phyloP scores from a whole-genome alignment of 495 filamentous ascomycete genomes.

The Pseudotulostoma volvatum region DNA sequence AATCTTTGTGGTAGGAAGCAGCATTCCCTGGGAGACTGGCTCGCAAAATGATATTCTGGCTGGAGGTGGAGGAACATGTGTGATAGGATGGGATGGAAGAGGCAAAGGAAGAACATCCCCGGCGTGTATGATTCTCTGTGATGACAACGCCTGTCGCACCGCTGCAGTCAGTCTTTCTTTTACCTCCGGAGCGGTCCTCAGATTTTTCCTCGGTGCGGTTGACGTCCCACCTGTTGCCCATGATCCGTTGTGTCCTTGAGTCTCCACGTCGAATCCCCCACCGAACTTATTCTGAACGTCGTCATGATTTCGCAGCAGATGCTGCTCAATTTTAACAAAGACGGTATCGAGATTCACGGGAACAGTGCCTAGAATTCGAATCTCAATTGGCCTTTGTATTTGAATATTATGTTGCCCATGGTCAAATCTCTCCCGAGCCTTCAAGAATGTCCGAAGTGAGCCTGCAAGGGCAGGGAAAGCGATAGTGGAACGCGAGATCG shows the following conservation, averaged over 20 bases:
- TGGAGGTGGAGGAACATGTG: slow-evolving; percentile 66
- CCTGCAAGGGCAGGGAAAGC: slow-evolving; percentile 68
- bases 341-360: slow-evolving; percentile 67
- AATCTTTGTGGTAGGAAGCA: slow-evolving; percentile 53
- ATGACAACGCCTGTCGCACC: slow-evolving; percentile 55
- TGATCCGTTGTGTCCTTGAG: slow-evolving; percentile 21
- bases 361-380: slow-evolving; percentile 63
- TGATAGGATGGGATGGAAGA: slow-evolving; percentile 74
- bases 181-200: slow-evolving; percentile 24
- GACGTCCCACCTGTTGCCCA: slow-evolving; percentile 23
- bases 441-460: slow-evolving; percentile 60
- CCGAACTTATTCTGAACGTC: slow-evolving; percentile 47
- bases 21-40: slow-evolving; percentile 69
- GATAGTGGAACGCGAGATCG: slow-evolving; percentile 60
- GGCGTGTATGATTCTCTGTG: slow-evolving; percentile 59
- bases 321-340: slow-evolving; percentile 68
- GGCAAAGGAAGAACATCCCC: slow-evolving; percentile 75
- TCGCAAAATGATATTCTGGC: slow-evolving; percentile 48
- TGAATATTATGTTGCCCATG: slow-evolving; percentile 34
- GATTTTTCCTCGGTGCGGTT: slow-evolving; percentile 21
- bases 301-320: slow-evolving; percentile 46
- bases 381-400: slow-evolving; percentile 50
- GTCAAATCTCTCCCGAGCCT: slow-evolving; percentile 44
- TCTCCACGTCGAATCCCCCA: slow-evolving; percentile 34
- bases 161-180: slow-evolving; percentile 58